A percentile compares a stretch with the other conserved stretches of the same genome.
These are phyloP conservation scores for Oryza meridionalis DNA, from an alignment of 176 grass and related monocot species.

Conservation along the genomic window DNA sequence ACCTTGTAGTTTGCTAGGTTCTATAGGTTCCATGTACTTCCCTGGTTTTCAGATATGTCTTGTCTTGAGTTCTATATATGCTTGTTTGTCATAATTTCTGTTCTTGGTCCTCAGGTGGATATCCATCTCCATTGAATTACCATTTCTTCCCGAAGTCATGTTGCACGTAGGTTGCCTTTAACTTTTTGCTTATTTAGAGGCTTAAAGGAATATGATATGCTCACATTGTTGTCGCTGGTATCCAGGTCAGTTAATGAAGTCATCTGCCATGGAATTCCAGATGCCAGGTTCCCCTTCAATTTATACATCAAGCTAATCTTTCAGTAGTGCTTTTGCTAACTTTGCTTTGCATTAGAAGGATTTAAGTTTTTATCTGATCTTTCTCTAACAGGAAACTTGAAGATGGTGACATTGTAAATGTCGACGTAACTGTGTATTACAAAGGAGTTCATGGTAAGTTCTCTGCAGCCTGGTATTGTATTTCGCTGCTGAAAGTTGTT, in stretches of 20 bases:
- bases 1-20: background rate
- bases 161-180: conserved; percentile 91
- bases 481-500: conserved; percentile 29
- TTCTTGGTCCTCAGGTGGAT: conserved; percentile 75
- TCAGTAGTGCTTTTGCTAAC: conserved; percentile 35
- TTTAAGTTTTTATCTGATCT: conserved; percentile 44
- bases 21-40: background rate
- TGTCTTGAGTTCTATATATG: conserved; percentile 24
- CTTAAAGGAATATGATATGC: conserved; percentile 29
- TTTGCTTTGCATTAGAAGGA: conserved; percentile 12
- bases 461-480: conserved; percentile 20
- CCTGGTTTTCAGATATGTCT: background rate
- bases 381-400: conserved; percentile 78
- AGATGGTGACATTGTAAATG: conserved; percentile 97
- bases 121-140: conserved; percentile 96
- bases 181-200: conserved; percentile 26
- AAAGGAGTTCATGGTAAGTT: conserved; percentile 93
- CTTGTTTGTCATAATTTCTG: conserved; percentile 26
- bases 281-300: conserved; percentile 74
- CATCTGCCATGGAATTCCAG: conserved; percentile 97
- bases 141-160: conserved; percentile 99
- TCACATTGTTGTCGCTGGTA: conserved; percentile 31
- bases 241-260: conserved; percentile 98
- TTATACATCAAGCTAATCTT: conserved; percentile 17
- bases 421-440: conserved; percentile 92